These are phyloP conservation scores for Trametes pubescens DNA, from an alignment of 1,284 basidiomycete species.

Conservation along the genomic window DNA sequence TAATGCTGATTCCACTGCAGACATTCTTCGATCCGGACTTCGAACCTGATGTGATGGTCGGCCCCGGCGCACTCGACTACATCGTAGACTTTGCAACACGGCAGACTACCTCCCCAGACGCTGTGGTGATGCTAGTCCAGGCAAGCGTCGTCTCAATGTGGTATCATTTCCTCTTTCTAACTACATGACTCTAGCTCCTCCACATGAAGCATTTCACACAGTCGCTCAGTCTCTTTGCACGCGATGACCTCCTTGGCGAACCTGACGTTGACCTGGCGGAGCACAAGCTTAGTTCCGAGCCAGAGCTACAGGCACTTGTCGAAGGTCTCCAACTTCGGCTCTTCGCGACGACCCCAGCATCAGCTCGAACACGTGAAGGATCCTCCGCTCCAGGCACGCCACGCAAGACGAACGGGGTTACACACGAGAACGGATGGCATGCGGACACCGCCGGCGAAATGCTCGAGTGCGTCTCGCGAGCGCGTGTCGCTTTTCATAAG, in stretches of 20 bases:
- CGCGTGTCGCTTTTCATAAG: constrained; percentile 48
- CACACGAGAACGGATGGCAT: neutral
- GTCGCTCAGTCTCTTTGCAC: constrained; percentile 57
- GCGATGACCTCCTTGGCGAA: constrained; percentile 40
- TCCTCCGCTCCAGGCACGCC: constrained; percentile 7
- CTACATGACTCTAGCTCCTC: constrained; percentile 53
- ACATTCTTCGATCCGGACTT: constrained; percentile 70
- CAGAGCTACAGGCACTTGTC: constrained; percentile 51
- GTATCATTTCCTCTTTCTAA: constrained; percentile 2
- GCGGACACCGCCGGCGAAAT: constrained; percentile 3
- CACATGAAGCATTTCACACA: constrained; percentile 75
- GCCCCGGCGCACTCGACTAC: constrained; percentile 61
- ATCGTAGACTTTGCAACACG: constrained; percentile 63
- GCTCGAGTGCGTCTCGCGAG: constrained; percentile 46
- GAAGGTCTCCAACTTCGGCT: constrained; percentile 50
- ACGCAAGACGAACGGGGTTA: neutral
- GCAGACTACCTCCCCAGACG: constrained; percentile 63
- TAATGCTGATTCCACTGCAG: constrained; percentile 43
- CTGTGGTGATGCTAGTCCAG: constrained; percentile 64
- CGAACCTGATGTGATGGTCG: constrained; percentile 66
- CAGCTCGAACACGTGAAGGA: neutral
- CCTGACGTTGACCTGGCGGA: constrained; percentile 29
- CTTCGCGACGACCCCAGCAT: constrained; percentile 5
- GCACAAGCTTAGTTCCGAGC: constrained; percentile 33
- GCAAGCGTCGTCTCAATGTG: constrained; percentile 44